A percentile compares a stretch with the other conserved stretches of the same genome.
phyloP scores from a whole-genome alignment of 192 early-diverging fungal genomes.

The Coemansia umbellata region DNA sequence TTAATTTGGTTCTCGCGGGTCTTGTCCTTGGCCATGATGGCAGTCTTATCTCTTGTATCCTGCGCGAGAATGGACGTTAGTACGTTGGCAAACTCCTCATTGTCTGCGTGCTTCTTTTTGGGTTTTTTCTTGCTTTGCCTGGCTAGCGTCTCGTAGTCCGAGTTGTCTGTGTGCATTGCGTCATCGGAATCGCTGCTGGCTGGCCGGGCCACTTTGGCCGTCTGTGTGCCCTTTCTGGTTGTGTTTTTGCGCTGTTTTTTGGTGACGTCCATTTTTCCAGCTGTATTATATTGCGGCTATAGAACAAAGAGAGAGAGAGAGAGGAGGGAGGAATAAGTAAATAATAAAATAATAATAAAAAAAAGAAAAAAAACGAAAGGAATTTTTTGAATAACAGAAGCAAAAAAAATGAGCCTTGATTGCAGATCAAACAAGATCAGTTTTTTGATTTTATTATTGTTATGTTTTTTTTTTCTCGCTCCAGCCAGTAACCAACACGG shows the following conservation, averaged over 20 bases:
- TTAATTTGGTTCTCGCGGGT: slow-evolving; percentile 76
- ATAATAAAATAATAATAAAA: neutral
- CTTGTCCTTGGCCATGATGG: slow-evolving; percentile 82
- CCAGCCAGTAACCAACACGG: neutral
- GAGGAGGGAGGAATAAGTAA: neutral
- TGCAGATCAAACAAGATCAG: no score
- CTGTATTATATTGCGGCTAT: no score
- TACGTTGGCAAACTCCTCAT: slow-evolving; percentile 31
- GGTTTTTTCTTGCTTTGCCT: slow-evolving; percentile 24
- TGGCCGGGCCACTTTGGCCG: slow-evolving; percentile 3
- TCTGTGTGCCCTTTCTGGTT: slow-evolving; percentile 7
- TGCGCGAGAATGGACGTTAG: slow-evolving; percentile 42
- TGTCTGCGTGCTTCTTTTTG: slow-evolving; percentile 28
- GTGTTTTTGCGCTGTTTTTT: neutral
- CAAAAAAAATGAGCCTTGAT: no score
- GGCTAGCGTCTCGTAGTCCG: slow-evolving; percentile 37
- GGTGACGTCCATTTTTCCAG: neutral
- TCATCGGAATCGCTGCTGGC: slow-evolving; percentile 4
- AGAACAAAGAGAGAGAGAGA: neutral
- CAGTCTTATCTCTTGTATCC: slow-evolving; percentile 34
- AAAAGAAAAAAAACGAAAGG: neutral
- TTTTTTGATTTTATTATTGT: neutral
- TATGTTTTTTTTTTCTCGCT: neutral
- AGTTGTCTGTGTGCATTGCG: slow-evolving; percentile 24
- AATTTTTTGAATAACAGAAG: no score